Percentiles rank a stretch among this genome's conserved stretches.
Conservation (phyloP, 176 grass and related monocot species). For the Lolium multiflorum region DNA sequence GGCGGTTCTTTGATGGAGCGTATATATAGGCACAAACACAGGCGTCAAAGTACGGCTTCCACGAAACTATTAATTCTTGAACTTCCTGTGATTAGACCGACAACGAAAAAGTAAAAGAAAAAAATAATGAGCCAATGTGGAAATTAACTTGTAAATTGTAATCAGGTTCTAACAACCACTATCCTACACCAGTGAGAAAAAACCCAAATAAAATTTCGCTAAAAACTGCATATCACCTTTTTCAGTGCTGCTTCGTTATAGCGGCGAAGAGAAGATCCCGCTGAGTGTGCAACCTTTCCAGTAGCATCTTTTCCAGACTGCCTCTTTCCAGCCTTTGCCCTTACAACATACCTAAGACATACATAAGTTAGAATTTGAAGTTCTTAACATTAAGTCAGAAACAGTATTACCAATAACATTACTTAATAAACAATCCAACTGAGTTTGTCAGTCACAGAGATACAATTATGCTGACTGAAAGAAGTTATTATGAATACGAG, state of each 20-base stretch:
- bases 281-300: conserved; percentile 90
- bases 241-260: conserved; percentile 94
- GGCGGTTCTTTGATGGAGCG: conserved; percentile 82
- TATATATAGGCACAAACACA: conserved; percentile 71
- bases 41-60: conserved; percentile 83
- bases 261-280: conserved; percentile 84
- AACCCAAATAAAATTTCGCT: conserved; percentile 14
- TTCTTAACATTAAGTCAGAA: conserved; percentile 7
- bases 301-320: conserved; percentile 97
- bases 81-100: conserved; percentile 64
- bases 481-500: background rate
- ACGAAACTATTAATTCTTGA: conserved; percentile 81
- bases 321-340: conserved; percentile 94
- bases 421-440: background rate
- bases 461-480: background rate
- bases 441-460: background rate
- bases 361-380: background rate
- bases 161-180: background rate
- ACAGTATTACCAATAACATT: background rate
- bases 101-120: conserved; percentile 16
- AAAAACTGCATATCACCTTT: conserved; percentile 57
- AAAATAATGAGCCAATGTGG: background rate
- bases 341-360: conserved; percentile 88
- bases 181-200: conserved; percentile 14
- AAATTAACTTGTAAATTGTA: conserved; percentile 36